Conservation (phyloP, 768 basidiomycete genomes). For the Lentinula edodes region DNA sequence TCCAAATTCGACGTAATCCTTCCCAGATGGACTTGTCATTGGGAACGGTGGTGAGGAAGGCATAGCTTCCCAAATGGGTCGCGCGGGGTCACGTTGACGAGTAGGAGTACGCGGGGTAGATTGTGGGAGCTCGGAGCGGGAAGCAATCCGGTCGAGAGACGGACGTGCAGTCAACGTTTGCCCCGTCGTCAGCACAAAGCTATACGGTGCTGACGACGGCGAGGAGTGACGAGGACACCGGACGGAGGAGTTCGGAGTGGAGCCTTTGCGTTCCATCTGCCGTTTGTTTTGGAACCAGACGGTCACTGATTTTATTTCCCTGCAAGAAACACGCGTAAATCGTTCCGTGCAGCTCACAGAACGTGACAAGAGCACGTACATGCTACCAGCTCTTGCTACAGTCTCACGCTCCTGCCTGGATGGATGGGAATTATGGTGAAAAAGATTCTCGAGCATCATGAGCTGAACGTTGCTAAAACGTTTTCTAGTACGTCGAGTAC, state of each 20-base stretch:
- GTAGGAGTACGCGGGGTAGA: conserved; percentile 9
- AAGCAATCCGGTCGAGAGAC: conserved; percentile 56
- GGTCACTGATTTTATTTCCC: conserved; percentile 68
- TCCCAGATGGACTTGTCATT: conserved; percentile 44
- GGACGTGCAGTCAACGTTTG: conserved; percentile 4
- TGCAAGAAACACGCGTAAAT: conserved; percentile 17
- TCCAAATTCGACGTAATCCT: conserved; percentile 43
- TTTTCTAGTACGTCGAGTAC: conserved; percentile 57
- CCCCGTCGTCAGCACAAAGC: neutral
- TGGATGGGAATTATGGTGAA: conserved; percentile 67
- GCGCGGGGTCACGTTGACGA: conserved; percentile 19
- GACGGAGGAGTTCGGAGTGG: conserved; percentile 11
- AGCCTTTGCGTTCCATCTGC: conserved; percentile 39
- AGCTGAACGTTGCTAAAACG: conserved; percentile 66
- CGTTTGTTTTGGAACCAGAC: conserved; percentile 86
- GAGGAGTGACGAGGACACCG: conserved; percentile 9
- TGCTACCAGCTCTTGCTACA: conserved; percentile 53
- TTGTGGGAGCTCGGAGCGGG: conserved; percentile 39
- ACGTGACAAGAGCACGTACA: conserved; percentile 39
- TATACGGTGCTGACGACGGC: neutral
- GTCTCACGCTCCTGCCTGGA: conserved; percentile 69
- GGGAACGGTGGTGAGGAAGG: conserved; percentile 57
- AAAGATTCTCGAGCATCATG: conserved; percentile 67
- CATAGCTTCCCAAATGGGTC: conserved; percentile 49
- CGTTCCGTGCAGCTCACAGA: conserved; percentile 6